Evolutionary conservation across 768 basidiomycete genomes (phyloP), one percentile per base, ranked within the genome.

Genomic region (Boletus patriciae): DNA sequence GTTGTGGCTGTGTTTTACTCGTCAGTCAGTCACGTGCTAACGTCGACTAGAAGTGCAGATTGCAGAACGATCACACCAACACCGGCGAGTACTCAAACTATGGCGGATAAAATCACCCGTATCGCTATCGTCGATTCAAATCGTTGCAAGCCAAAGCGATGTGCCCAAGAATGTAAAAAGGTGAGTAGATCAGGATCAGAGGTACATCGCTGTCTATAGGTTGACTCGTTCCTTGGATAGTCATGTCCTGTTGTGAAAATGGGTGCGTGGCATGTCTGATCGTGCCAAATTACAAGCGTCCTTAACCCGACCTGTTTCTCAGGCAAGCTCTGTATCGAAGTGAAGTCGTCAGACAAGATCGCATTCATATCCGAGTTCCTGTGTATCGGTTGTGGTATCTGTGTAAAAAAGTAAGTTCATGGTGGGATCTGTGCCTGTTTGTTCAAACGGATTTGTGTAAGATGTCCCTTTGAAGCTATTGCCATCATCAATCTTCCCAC

Each of bases 381-480:
- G 53, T 99, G 97, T 72, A 99, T 99, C 59, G 97, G 97, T 66
- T 99, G 97, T 74, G 97, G 97, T 90, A 98, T 99, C 68, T 99
- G 97, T 72, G 95, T 98, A 34, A 98, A 98, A 78, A 99, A 98
- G 96, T 97, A 68, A 71, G 88, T 77, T 33, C 21, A 27, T 47
- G 34, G 18, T 43, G 41, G 33, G 37, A 1, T 47, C 52, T 57
- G 15, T 13, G 47, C 52, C 31, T 25, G 13, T 50, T 38, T 27
- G 23, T 55, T 62, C 29, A 55, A 47, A 50, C 18, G 4, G n/a
- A 40, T 45, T 44, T 23, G 44, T 47, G 42, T 2, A 55, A 98
- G 96, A 76, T 99, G 97, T 70, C 97, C 97, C 27, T 99, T 99
- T 69, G 97, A 99, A 77, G 97, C 97, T 57, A 98, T 99, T 70